Percentiles rank a stretch among this genome's conserved stretches.
phyloP scores from a whole-genome alignment of 2,329 filamentous ascomycete genomes.

The Colletotrichum tropicale region DNA sequence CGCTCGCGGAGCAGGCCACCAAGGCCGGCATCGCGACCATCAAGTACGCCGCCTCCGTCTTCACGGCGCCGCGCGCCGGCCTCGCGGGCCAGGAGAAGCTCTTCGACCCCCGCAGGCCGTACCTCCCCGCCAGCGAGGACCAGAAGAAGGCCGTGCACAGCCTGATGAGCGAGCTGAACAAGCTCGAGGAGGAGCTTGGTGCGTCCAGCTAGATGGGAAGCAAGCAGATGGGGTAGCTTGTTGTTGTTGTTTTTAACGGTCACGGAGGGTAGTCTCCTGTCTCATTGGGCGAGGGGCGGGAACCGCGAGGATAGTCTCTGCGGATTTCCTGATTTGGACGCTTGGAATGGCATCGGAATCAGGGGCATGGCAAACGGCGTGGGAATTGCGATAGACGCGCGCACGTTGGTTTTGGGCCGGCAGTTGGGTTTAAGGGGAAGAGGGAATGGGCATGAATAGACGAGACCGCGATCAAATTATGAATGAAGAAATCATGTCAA shows the following conservation, averaged over 20 bases:
- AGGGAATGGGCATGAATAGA: background rate
- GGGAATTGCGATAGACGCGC: background rate
- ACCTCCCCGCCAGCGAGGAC: slow-evolving; percentile 51
- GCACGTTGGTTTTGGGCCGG: background rate
- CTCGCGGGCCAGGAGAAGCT: slow-evolving; percentile 63
- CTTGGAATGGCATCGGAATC: background rate
- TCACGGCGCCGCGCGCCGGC: slow-evolving; percentile 62
- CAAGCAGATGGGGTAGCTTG: background rate
- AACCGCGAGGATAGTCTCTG: background rate
- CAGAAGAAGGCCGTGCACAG: slow-evolving; percentile 45
- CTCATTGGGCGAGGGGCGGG: background rate
- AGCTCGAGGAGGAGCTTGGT: slow-evolving; percentile 40
- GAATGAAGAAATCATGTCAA: background rate
- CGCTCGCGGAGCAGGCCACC: slow-evolving; percentile 68
- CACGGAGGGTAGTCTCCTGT: background rate
- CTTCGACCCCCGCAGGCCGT: slow-evolving; percentile 66
- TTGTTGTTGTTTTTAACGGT: background rate
- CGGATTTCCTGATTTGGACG: background rate
- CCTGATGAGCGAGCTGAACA: slow-evolving; percentile 46
- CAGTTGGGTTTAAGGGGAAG: background rate
- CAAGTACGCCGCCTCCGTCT: slow-evolving; percentile 71
- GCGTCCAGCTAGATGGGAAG: background rate
- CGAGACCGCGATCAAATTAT: background rate
- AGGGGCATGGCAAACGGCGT: background rate
- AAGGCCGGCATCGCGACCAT: slow-evolving; percentile 70